Evolutionary conservation across 2,329 filamentous ascomycete genomes (phyloP), one percentile per base, ranked within the genome.

Genomic region (Scleromitrula shiraiana): DNA sequence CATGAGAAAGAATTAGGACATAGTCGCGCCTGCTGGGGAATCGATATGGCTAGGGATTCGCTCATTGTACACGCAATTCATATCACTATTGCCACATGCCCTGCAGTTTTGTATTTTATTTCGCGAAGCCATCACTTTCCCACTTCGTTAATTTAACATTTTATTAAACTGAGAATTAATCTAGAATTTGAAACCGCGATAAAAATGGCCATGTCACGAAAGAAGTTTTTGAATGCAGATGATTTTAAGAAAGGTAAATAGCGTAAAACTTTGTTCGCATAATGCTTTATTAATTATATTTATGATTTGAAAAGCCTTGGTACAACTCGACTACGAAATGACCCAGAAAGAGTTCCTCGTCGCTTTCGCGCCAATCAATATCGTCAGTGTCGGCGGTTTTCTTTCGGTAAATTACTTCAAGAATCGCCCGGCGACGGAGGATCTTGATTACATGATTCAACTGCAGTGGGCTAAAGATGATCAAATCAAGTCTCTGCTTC

Each of bases 311-410:
- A 27, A n/a, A 44, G 32, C 32, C 22, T 14, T 24, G 19, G 15
- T 12, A 22, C 37, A 15, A 14, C 37, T 44, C 23, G 41, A 44
- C 41, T 14, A 44, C 2, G 41, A 36, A 24, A 44, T 44, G 41
- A 19, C 1, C 2, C 7, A 37, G 5, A 19, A 36, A 7, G 14
- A 19, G 1, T 37, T 19, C 9, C 41, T 44, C 15, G 5, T n/a
- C 4, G 41, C 6, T 15, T 44, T 44, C 27, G 32, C 41, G 22
- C 32, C 32, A 12, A 44, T 37, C 15, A 35, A 44, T 12, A 6
- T 44, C 8, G 7, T 44, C 20, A 44, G 24, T 15, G 32, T 35
- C 5, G 41, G 41, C 14, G 41, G 41, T 5, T 44, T 44, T 30
- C 41, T 44, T n/a, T 29, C 41, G 2, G 22, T 44, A 2, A 36